phyloP scores from a whole-genome alignment of 1,139 yeast species.

The Geotrichum cucujoidarum region DNA sequence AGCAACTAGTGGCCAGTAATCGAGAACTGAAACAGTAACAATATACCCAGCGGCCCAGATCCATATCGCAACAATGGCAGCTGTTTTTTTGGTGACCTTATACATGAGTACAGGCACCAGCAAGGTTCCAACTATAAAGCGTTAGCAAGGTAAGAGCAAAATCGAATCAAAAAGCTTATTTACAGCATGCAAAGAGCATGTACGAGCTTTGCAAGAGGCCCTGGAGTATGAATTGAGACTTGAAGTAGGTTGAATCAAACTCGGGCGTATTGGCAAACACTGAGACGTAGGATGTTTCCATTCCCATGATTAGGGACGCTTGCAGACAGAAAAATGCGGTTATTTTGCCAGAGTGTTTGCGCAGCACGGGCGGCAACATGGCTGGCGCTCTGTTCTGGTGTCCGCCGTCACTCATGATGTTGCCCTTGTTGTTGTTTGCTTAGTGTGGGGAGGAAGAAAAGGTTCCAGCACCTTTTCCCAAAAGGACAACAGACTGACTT shows the following conservation, averaged over 20 bases:
- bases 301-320: constrained; percentile 50
- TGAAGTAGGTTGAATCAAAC: constrained; percentile 44
- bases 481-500: background rate
- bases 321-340: constrained; percentile 50
- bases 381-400: constrained; percentile 30
- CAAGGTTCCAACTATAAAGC: constrained; percentile 16
- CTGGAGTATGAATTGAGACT: constrained; percentile 41
- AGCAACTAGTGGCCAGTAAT: constrained; percentile 32
- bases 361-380: constrained; percentile 2
- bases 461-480: no score
- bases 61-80: constrained; percentile 3
- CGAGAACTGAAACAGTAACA: constrained; percentile 1
- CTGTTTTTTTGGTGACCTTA: constrained; percentile 4
- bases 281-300: constrained; percentile 65
- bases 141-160: constrained; percentile 14
- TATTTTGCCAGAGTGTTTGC: constrained; percentile 41
- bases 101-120: background rate
- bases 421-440: background rate
- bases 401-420: constrained; percentile 30
- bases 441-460: background rate
- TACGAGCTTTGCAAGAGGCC: constrained; percentile 43
- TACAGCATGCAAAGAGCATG: constrained; percentile 42
- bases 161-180: constrained; percentile 25
- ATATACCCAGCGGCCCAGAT: constrained; percentile 11
- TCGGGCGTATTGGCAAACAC: constrained; percentile 48